A percentile compares a stretch with the other conserved stretches of the same genome.
Conservation (phyloP, 1,284 basidiomycete genomes). For the Austroboletus sp. region DNA sequence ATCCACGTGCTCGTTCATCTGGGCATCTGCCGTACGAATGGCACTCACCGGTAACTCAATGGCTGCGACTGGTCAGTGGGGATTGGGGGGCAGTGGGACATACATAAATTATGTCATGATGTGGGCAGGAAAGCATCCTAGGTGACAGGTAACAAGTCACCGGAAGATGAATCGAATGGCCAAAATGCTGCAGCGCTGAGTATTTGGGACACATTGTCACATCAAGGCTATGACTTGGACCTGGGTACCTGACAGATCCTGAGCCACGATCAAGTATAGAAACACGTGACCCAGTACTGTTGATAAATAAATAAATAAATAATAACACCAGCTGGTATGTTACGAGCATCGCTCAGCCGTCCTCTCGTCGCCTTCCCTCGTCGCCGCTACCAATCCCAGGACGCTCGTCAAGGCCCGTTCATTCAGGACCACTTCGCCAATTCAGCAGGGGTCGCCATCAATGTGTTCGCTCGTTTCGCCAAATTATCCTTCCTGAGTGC, state of each 20-base stretch:
- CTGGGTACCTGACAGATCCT: too few relatives aligned
- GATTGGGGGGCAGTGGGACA: not conserved
- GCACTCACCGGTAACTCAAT: conserved; percentile 1
- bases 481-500: conserved; percentile 38
- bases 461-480: conserved; percentile 36
- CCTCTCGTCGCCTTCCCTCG: not conserved
- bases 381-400: conserved; percentile 17
- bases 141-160: not conserved
- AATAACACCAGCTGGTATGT: conserved; percentile 4
- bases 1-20: conserved; percentile 7
- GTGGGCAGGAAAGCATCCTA: not conserved
- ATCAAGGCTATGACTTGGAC: not conserved
- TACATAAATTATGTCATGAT: not conserved
- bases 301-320: not conserved
- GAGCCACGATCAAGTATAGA: too few relatives aligned
- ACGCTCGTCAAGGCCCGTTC: conserved; percentile 8
- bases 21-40: not conserved
- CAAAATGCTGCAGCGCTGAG: not conserved
- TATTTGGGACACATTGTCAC: not conserved
- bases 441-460: conserved; percentile 34
- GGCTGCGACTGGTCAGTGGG: not conserved
- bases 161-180: not conserved
- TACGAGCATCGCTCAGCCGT: conserved; percentile 8
- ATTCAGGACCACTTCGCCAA: conserved; percentile 35
- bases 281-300: not conserved